Evolutionary conservation across 1,284 basidiomycete genomes (phyloP), one percentile per base, ranked within the genome.

Genomic region (Ustilago sp.): DNA sequence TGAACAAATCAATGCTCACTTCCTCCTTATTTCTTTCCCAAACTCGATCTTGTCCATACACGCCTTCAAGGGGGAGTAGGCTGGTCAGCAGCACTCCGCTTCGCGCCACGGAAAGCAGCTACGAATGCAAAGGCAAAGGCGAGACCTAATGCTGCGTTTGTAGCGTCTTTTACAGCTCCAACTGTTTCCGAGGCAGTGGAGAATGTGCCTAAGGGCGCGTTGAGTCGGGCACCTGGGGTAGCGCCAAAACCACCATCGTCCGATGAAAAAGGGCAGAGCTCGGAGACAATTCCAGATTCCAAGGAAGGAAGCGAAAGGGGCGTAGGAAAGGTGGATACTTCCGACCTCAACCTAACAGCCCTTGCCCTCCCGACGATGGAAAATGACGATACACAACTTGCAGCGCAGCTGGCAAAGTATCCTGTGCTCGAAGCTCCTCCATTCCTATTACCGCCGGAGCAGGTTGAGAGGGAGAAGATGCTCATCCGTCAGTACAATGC

Each of bases 81-180:
- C 31, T 83, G 81, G 81, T 81, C 80, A n/a, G 73, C 80, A 36
- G 69, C 81, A 8, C 68, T 83, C 17, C 74, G 77, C 0, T 83
- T 83, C 50, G 80, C 78, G 11, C 82, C 82, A 2, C 64, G 80
- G 6, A 53, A 63, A n/a, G 70, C 63, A 36, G 61, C 65, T 11
- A 53, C 65, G 9, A 35, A 50, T 19, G 35, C 62, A 4, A 78
- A 68, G 36, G 34, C 68, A 5, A 75, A 78, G 23, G 28, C 74
- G 8, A 48, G 63, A 19, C 74, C 70, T 0, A 77, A 73, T 45
- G 74, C 70, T 1, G 69, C 70, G 1, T 73, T 77, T 31, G 67
- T 77, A 12, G 62, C 74, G 4, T 71, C 74, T 2, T 68, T 76
- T 15, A 63, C 13, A 23, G 51, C 5, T 35, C n/a, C 53, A 23